Base-by-base conservation (phyloP, 768 basidiomycete genomes). In the Trametes maxima region DNA sequence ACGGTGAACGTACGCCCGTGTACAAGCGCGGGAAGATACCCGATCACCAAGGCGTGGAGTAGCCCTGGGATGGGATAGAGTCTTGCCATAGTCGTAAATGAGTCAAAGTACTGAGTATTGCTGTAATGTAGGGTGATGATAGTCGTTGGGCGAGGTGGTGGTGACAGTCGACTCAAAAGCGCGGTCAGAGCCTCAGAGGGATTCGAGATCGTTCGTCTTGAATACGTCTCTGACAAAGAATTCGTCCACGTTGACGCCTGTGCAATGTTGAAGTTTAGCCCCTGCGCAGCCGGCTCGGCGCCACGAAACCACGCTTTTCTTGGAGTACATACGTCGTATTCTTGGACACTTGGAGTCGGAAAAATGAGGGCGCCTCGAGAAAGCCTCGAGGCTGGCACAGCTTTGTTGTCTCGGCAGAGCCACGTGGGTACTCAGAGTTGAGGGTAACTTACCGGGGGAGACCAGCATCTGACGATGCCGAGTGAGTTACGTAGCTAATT, bases 1-100 rank as follows among this genome's bases (percentile, higher is more conserved):
- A 85, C 81, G 0, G 81, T 85, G 63, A 89, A 80, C 25, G 82
- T 86, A 36, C 87, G 81, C 44, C 79, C 84, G n/a, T 75, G 71
- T 42, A 75, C 74, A 4, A 16, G n/a, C 7, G 55, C n/a, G 2
- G 63, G 58, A 10, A 60, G 22, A 54, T 40, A 42, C 39, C 52
- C 44, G 22, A 65, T 50, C 8, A 50, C 37, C 5, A 37, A 19
- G 3, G 37, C 47, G 24, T 33, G 11, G 22, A 49, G 42, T 11
- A 49, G 5, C 14, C 3, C 21, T 16, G 28, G 14, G 33, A 22
- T 37, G 33, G 39, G 36, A 12, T 17, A 37, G 6, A 40, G 35
- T 11, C 4, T 49, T 25, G 46, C 50, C 12, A 35, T 40, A 7
- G 55, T 24, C 36, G 8, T 52, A 43, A 24, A 19, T 12, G 45